A percentile compares a stretch with the other conserved stretches of the same genome.
These are phyloP conservation scores for Butyriboletus appendiculatus DNA, from an alignment of 1,284 basidiomycete genomes.

Conservation along the genomic window DNA sequence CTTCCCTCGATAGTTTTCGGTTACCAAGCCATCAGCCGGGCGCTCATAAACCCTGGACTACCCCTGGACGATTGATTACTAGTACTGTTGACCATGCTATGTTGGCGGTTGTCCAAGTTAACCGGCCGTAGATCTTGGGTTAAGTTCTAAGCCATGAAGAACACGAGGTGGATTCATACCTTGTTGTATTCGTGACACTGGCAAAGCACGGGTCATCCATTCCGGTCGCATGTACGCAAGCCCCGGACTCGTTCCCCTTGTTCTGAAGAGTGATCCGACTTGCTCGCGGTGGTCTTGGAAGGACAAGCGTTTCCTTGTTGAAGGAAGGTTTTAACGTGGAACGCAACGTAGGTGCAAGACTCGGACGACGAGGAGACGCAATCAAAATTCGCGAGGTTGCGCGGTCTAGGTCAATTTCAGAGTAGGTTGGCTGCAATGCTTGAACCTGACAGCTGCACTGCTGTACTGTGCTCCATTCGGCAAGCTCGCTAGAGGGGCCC, in stretches of 20 bases:
- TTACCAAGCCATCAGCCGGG: slow-evolving; percentile 8
- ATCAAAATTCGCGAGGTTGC: not conserved
- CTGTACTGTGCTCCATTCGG: no score
- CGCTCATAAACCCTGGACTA: not conserved
- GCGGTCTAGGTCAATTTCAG: not conserved
- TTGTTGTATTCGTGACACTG: not conserved
- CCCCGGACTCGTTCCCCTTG: not conserved
- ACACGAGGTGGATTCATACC: not conserved
- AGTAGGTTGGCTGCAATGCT: not conserved
- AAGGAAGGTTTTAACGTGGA: not conserved
- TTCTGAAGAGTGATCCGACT: not conserved
- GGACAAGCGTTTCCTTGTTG: not conserved
- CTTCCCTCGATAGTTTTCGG: slow-evolving; percentile 5
- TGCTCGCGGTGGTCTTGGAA: no score
- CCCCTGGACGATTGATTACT: not conserved
- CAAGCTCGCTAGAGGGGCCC: no score
- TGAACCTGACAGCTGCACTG: no score
- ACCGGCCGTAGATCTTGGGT: not conserved
- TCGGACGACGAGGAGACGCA: not conserved
- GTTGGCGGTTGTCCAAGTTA: not conserved
- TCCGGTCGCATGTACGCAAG: not conserved
- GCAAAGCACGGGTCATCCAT: not conserved
- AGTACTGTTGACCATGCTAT: not conserved
- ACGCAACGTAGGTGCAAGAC: not conserved
- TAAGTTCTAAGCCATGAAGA: not conserved